Evolutionary conservation across 352 stramenopile species (phyloP), one percentile per base, ranked within the genome.

Genomic region (Phytophthora pinifolia): DNA sequence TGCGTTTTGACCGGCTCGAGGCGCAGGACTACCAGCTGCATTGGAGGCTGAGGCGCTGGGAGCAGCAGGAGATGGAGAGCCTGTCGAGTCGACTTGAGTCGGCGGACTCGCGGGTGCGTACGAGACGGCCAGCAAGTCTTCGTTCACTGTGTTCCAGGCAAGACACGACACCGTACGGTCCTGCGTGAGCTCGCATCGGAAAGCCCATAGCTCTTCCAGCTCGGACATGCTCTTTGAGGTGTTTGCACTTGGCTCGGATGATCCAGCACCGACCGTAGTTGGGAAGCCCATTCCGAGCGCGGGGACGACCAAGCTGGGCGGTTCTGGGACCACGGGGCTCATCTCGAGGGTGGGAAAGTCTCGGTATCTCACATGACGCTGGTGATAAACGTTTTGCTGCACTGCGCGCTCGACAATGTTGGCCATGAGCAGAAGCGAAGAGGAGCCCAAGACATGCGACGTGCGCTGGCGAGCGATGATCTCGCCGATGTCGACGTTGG

Each of bases 101-200:
- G 33, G 35, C 6, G 36, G 29, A 1, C 61, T 61, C 2, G 43
- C 37, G 1, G 59, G 61, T 56, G 82, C 70, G 53, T 98, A 98
- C 12, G 86, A 89, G 12, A 97, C 92, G 3, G 92, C 92, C 5
- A 98, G 72, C 18, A 98, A 63, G 54, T 98, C 92, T 41, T 91
- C 67, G 43, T 94, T 94, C 18, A 82, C 80, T 2, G 67, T 85
- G 54, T 96, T 96, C 86, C 87, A 96, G 10, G 86, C 74, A 17
- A 97, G 70, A 47, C 73, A 90, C 14, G 82, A 83, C 7, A 96
- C 86, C 0, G 66, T 76, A 0, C 77, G 65, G 9, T 77, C 70
- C 18, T 70, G 50, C 0, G 80, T 90, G 27, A 92, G 69, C 9
- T 75, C 63, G 48, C 83, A 95, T 0, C 68, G 49, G 46, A 94